phyloP scores from a whole-genome alignment of 305 asterid genomes.

The Fraxinus greggii region DNA sequence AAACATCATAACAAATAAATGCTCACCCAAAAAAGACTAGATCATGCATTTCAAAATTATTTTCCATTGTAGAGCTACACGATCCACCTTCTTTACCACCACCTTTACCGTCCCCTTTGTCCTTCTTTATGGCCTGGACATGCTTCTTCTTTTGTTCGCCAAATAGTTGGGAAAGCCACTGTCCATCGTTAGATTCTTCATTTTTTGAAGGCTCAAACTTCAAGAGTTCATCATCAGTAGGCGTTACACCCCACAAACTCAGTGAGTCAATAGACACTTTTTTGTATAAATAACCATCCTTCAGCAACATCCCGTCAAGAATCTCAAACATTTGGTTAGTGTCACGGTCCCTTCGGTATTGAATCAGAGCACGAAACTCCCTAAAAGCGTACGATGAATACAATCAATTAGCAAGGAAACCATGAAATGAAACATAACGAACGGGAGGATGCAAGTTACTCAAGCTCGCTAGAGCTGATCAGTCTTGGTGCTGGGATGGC shows the following conservation, averaged over 20 bases:
- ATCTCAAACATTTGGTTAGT: slow-evolving; percentile 63
- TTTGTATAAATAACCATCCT: slow-evolving; percentile 88
- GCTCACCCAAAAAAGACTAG: slow-evolving; percentile 88
- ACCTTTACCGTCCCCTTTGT: slow-evolving; percentile 55
- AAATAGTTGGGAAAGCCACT: slow-evolving; percentile 85
- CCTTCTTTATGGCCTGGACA: slow-evolving; percentile 34
- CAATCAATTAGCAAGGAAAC: slow-evolving; percentile 21
- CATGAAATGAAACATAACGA: slow-evolving; percentile 12
- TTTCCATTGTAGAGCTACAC: slow-evolving; percentile 46
- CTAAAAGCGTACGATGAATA: slow-evolving; percentile 37
- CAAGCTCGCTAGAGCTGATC: slow-evolving; percentile 85
- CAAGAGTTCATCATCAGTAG: slow-evolving; percentile 82
- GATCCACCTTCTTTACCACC: slow-evolving; percentile 72
- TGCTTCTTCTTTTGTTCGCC: slow-evolving; percentile 68
- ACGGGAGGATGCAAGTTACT: slow-evolving; percentile 48
- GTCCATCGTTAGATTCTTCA: slow-evolving; percentile 61
- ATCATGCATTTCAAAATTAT: slow-evolving; percentile 72
- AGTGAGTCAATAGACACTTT: slow-evolving; percentile 72
- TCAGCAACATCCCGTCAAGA: slow-evolving; percentile 94
- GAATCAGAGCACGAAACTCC: slow-evolving; percentile 93
- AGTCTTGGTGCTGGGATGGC: slow-evolving; percentile 78
- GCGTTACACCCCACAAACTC: slow-evolving; percentile 75
- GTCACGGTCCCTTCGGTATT: slow-evolving; percentile 83
- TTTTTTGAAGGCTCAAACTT: slow-evolving; percentile 85
- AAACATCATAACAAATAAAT: slow-evolving; percentile 17